These are phyloP conservation scores for Botrytis fabae DNA, from an alignment of 2,329 filamentous ascomycete genomes.

Conservation along the genomic window DNA sequence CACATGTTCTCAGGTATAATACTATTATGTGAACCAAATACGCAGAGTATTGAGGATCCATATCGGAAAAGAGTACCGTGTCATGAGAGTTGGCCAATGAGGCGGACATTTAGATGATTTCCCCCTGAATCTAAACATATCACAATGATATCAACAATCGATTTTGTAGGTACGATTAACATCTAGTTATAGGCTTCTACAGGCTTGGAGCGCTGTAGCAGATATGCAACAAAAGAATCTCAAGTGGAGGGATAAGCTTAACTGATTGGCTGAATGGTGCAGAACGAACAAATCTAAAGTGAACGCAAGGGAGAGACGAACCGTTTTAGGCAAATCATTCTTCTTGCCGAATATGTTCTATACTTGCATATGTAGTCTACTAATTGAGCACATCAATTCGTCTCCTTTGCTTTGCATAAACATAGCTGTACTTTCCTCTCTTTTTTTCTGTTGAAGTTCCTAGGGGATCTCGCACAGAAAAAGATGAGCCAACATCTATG, in stretches of 20 bases:
- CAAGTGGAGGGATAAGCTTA: background rate
- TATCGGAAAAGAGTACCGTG: background rate
- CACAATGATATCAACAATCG: background rate
- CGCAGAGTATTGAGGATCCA: background rate
- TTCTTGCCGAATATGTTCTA: background rate
- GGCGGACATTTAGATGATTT: too few species aligned
- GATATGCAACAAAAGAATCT: background rate
- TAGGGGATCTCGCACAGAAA: accelerated
- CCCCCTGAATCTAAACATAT: background rate
- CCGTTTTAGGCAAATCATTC: background rate
- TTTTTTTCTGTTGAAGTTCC: background rate
- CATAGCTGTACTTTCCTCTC: background rate
- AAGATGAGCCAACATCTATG: background rate
- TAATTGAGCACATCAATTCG: background rate
- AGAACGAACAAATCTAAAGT: background rate
- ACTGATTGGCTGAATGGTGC: background rate
- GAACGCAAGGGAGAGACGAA: background rate
- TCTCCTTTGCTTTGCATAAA: background rate
- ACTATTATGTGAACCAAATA: background rate
- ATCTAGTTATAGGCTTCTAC: background rate
- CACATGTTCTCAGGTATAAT: background rate
- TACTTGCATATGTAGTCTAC: background rate
- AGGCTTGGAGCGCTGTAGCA: background rate
- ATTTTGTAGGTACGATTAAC: background rate
- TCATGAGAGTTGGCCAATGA: background rate